Evolutionary conservation across 441 rosid species (phyloP).

Genomic region (Capsella rubella): DNA sequence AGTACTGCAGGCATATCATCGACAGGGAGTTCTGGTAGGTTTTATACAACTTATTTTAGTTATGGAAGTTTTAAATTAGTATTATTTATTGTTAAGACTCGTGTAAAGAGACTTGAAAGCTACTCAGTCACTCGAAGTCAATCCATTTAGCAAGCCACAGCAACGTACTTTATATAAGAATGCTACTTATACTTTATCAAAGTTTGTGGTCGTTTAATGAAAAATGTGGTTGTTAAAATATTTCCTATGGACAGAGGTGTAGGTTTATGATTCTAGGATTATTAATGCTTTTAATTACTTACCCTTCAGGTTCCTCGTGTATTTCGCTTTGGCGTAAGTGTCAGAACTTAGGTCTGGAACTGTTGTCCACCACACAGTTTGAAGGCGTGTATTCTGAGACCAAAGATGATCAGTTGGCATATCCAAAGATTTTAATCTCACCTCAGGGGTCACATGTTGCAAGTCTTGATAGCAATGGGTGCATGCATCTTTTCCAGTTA

Average conservation of each 20-base stretch:
- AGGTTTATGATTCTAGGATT: slow-evolving; percentile 3
- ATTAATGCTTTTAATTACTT: slow-evolving; percentile 33
- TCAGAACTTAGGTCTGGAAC: slow-evolving; percentile 60
- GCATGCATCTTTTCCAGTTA: slow-evolving; percentile 67
- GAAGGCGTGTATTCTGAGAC: slow-evolving; percentile 65
- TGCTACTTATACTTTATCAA: neutral
- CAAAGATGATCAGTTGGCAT: slow-evolving; percentile 56
- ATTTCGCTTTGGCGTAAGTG: slow-evolving; percentile 77
- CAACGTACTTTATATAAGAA: neutral
- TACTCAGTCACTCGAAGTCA: neutral
- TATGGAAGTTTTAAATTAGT: slow-evolving; percentile 19
- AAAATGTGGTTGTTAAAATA: slow-evolving; percentile 17
- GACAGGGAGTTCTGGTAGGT: slow-evolving; percentile 66
- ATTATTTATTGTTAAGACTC: slow-evolving; percentile 12
- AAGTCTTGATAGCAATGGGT: slow-evolving; percentile 74
- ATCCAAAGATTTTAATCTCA: slow-evolving; percentile 84
- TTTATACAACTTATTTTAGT: slow-evolving; percentile 40
- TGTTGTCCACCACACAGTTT: slow-evolving; percentile 62
- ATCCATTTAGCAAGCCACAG: slow-evolving; percentile 1
- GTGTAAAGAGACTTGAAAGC: slow-evolving; percentile 25
- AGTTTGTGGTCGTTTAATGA: slow-evolving; percentile 21
- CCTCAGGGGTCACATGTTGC: slow-evolving; percentile 71
- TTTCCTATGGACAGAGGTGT: slow-evolving; percentile 18
- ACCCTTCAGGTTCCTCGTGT: slow-evolving; percentile 62
- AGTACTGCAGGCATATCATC: slow-evolving; percentile 53